These are phyloP conservation scores for Aspergillus clavatus DNA, from an alignment of 2,329 filamentous ascomycete genomes.

Conservation along the genomic window DNA sequence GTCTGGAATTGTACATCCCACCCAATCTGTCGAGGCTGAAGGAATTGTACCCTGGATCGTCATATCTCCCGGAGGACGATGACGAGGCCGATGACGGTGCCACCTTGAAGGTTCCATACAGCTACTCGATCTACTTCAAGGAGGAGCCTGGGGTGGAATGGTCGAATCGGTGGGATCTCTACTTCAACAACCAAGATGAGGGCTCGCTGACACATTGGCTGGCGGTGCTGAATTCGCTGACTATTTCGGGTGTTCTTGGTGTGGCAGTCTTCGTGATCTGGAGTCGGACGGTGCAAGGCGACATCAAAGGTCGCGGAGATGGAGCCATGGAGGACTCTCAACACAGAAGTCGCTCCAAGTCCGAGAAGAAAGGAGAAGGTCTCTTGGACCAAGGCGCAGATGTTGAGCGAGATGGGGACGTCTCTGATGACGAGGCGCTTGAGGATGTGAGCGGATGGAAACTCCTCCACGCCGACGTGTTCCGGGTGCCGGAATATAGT, in stretches of 20 bases:
- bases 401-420: slow-evolving; percentile 49
- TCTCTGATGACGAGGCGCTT: slow-evolving; percentile 65
- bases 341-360: slow-evolving; percentile 46
- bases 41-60: slow-evolving; percentile 54
- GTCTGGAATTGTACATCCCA: slow-evolving; percentile 64
- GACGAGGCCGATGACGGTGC: slow-evolving; percentile 59
- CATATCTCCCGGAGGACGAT: slow-evolving; percentile 54
- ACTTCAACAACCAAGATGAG: slow-evolving; percentile 83
- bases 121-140: slow-evolving; percentile 85
- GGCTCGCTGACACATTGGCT: slow-evolving; percentile 80
- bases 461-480: slow-evolving; percentile 80
- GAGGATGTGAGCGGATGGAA: slow-evolving; percentile 89
- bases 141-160: slow-evolving; percentile 77
- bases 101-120: slow-evolving; percentile 71
- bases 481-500: slow-evolving; percentile 66
- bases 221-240: slow-evolving; percentile 79
- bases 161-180: slow-evolving; percentile 80
- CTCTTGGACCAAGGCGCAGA: slow-evolving; percentile 58
- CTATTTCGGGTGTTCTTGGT: slow-evolving; percentile 74
- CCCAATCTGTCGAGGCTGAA: slow-evolving; percentile 56
- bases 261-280: slow-evolving; percentile 77
- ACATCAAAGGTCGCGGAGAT: slow-evolving; percentile 71
- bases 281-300: slow-evolving; percentile 69
- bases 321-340: slow-evolving; percentile 63
- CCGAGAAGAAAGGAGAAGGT: slow-evolving; percentile 52